These are phyloP conservation scores for Eimeria sp. DNA, from an alignment of 169 alveolate species.

Conservation along the genomic window DNA sequence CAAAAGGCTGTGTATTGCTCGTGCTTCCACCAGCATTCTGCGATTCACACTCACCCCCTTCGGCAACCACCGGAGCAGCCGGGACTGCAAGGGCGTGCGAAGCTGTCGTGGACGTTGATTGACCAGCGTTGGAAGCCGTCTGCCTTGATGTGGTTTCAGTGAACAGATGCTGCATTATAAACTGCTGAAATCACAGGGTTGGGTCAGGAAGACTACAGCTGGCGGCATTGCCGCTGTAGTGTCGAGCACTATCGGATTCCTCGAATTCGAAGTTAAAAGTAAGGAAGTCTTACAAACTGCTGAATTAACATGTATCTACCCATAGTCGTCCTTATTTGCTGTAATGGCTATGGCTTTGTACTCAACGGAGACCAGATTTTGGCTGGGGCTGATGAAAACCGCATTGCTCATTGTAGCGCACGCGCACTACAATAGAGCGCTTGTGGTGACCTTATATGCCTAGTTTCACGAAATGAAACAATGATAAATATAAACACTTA, in stretches of 20 bases:
- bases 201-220: not conserved
- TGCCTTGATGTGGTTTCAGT: not conserved
- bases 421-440: too few relatives aligned
- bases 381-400: not conserved
- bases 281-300: not conserved
- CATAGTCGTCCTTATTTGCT: not conserved
- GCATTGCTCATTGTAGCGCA: too few relatives aligned
- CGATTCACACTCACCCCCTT: not conserved
- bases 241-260: not conserved
- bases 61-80: not conserved
- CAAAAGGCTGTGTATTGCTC: not conserved
- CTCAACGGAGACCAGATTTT: not conserved
- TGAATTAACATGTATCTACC: not conserved
- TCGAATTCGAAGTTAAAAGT: not conserved
- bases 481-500: too few relatives aligned
- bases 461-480: too few relatives aligned
- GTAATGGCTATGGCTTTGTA: not conserved
- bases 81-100: not conserved
- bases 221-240: slow-evolving; percentile 2
- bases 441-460: too few relatives aligned
- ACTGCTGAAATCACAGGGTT: not conserved
- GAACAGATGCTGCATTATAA: slow-evolving; percentile 27
- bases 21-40: not conserved
- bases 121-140: not conserved
- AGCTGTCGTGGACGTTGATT: not conserved